Evolutionary conservation across 768 basidiomycete species (phyloP).

Genomic region (Calocera viscosa): DNA sequence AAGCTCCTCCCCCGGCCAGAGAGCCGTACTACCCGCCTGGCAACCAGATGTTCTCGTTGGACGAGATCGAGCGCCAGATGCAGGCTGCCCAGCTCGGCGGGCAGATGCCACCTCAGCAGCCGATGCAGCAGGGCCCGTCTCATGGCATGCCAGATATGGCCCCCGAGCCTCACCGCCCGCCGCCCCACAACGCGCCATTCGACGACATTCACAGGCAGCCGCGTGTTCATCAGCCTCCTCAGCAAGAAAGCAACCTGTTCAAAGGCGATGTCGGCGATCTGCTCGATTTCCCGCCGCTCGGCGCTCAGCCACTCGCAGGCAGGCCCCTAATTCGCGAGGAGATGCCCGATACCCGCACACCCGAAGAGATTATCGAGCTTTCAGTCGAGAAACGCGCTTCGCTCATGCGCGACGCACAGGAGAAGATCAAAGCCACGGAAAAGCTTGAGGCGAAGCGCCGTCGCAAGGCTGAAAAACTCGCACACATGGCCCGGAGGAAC

Average conservation of each 20-base stretch:
- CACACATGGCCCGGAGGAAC: constrained; percentile 87
- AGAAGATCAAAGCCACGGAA: constrained; percentile 84
- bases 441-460: constrained; percentile 68
- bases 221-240: constrained; percentile 1
- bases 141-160: constrained; percentile 15
- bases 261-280: background rate
- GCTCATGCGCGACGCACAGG: constrained; percentile 63
- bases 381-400: constrained; percentile 33
- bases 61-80: constrained; percentile 10
- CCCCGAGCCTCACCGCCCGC: constrained; percentile 12
- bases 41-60: constrained; percentile 4
- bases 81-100: constrained; percentile 7
- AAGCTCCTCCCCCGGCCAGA: background rate
- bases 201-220: background rate
- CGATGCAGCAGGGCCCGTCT: constrained; percentile 30
- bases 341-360: constrained; percentile 7
- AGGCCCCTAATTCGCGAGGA: constrained; percentile 7
- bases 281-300: background rate
- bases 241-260: background rate
- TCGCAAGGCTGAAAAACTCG: constrained; percentile 71
- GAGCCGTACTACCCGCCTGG: constrained; percentile 10
- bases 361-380: constrained; percentile 11
- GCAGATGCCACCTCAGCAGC: constrained; percentile 9
- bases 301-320: background rate
- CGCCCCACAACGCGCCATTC: background rate